A percentile compares a stretch with the other conserved stretches of the same genome.
Evolutionary conservation across 192 early-diverging fungal genomes (phyloP).

Genomic region (Cladochytrium replicatum): DNA sequence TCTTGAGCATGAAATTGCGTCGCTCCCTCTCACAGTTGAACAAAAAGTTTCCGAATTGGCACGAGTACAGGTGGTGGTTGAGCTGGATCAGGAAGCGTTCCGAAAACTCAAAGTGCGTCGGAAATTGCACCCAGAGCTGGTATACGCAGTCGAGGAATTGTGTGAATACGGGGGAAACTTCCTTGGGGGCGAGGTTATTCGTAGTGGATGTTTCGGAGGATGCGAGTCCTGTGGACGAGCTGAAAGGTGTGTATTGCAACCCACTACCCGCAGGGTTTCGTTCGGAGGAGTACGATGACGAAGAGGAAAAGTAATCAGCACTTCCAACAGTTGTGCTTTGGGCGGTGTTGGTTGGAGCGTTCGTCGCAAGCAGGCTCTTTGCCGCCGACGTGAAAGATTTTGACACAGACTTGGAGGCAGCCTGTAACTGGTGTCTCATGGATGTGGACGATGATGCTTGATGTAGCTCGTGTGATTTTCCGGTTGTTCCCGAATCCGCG

Average conservation of each 20-base stretch:
- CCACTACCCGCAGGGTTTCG: too few relatives aligned
- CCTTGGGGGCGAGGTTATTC: constrained; percentile 38
- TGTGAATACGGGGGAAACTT: constrained; percentile 90
- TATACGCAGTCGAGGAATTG: constrained; percentile 97
- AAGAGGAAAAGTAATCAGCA: too few relatives aligned
- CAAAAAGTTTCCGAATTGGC: constrained; percentile 91
- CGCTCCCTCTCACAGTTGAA: constrained; percentile 84
- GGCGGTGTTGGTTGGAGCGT: too few relatives aligned
- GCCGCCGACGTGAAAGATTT: constrained; percentile 26
- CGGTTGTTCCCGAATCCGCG: background rate
- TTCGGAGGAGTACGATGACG: too few relatives aligned
- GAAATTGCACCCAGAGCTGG: constrained; percentile 79
- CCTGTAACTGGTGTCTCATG: background rate
- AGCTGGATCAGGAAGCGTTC: constrained; percentile 70
- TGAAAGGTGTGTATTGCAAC: background rate
- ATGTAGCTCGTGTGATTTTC: constrained; percentile 1
- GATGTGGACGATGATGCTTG: background rate
- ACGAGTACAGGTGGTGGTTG: constrained; percentile 78
- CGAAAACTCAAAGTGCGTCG: constrained; percentile 88
- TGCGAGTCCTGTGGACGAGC: background rate
- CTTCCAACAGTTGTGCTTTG: too few relatives aligned
- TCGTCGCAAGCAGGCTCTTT: constrained; percentile 24
- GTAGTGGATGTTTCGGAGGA: constrained; percentile 7
- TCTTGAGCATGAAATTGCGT: constrained; percentile 26
- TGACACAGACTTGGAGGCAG: constrained; percentile 28